Percentiles rank a stretch among this genome's conserved stretches.
phyloP scores from a whole-genome alignment of 176 grass and related monocot species.

The barley (Hordeum vulgare) region MorexV3_pseudomolecules_assembly NC_058518.1:80463233-80463732 shows the following conservation, averaged over 20 bases:
- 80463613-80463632: conserved; percentile 48
- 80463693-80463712: conserved; percentile 39
- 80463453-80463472: conserved; percentile 62
- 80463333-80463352: conserved; percentile 53
- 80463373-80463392: conserved; percentile 47
- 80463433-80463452: conserved; percentile 80
- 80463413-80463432: conserved; percentile 74
- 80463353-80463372: conserved; percentile 19
- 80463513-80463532: conserved; percentile 78
- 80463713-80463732: conserved; percentile 86
- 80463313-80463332: conserved; percentile 66
- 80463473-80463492: conserved; percentile 68
- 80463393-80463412: conserved; percentile 58
- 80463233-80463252: conserved; percentile 56
- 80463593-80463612: conserved; percentile 56
- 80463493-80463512: conserved; percentile 88
- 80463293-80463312: conserved; percentile 70
- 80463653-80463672: conserved; percentile 27
- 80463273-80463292: conserved; percentile 44
- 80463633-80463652: conserved; percentile 43
- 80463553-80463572: conserved; percentile 94
- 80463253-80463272: conserved; percentile 72
- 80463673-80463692: conserved; percentile 58
- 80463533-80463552: conserved; percentile 78
- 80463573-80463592: conserved; percentile 91